Base-by-base conservation (phyloP, 768 basidiomycete species). In the Lactarius vividus region DNA sequence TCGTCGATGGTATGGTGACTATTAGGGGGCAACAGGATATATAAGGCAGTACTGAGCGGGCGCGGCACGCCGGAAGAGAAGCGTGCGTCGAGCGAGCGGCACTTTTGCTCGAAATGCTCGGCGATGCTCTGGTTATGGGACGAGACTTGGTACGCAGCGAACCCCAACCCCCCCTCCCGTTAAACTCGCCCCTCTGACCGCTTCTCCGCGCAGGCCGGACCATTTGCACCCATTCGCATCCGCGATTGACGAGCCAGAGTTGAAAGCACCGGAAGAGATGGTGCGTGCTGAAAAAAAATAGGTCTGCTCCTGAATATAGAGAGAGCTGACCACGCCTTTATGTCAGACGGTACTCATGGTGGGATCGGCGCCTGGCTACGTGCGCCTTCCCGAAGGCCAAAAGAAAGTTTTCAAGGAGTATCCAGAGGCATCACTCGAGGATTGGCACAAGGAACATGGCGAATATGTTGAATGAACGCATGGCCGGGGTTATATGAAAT, bases 111-210 rank as follows among this genome's bases (percentile, higher is more conserved):
- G 33, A 83, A 81, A 64, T 89, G 87, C 71, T 84, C 86, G 1
- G 73, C 81, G 52, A 88, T 88, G 88, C 75, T 88, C 10, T 89
- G 88, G 88, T 70, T 85, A 31, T 88, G 84, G 63, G 85, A 88
- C 61, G 71, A 77, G 57, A 65, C 68, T 1, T 87, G 85, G 87
- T 88, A 57, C 42, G 79, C 66, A 16, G 15, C n/a, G n/a, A n/a
- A n/a, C n/a, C n/a, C n/a, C n/a, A 46, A 20, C 8, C 44, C 9
- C 11, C n/a, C 46, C 3, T 10, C 20, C 23, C 10, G 5, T 49
- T 4, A 26, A 49, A 5, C 23, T 4, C 44, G 44, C n/a, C 23
- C 46, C 46, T n/a, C n/a, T 49, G 46, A 49, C 11, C 35, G 35
- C 35, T 35, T 35, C 35, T 6, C 29, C 26, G 52, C 20, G 1